These are phyloP conservation scores for Kurtzmaniella quercitrusa DNA, from an alignment of 1,139 yeast species.

Conservation along the genomic window DNA sequence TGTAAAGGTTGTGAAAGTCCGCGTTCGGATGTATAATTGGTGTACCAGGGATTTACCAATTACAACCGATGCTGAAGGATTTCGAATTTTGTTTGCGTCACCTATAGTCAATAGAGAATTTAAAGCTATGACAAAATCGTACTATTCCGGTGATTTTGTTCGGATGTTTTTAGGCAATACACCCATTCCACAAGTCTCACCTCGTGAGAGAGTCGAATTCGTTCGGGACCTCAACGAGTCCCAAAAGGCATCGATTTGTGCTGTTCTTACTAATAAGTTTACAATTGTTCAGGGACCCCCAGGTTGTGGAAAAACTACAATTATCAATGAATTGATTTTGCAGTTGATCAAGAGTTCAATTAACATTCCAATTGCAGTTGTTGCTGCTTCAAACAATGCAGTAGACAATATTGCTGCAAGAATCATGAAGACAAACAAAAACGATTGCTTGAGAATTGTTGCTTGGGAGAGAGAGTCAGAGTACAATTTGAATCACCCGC, in stretches of 20 bases:
- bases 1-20: too few species aligned
- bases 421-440: constrained; percentile 45
- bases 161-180: constrained; percentile 58
- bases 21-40: too few species aligned
- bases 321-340: constrained; percentile 60
- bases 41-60: too few species aligned
- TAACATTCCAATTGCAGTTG: constrained; percentile 64
- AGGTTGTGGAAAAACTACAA: constrained; percentile 66
- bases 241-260: constrained; percentile 63
- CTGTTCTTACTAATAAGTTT: constrained; percentile 61
- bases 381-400: constrained; percentile 74
- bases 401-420: constrained; percentile 76
- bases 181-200: constrained; percentile 54
- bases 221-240: constrained; percentile 56
- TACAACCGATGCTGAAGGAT: too few species aligned
- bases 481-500: constrained; percentile 50
- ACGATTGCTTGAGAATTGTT: constrained; percentile 55
- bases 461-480: constrained; percentile 60
- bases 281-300: constrained; percentile 70
- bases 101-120: constrained; percentile 56
- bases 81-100: too few species aligned
- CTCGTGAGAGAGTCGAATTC: constrained; percentile 49
- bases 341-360: constrained; percentile 54
- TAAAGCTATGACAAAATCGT: constrained; percentile 58
- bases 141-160: constrained; percentile 53